A percentile compares a stretch with the other conserved stretches of the same genome.
phyloP scores from a whole-genome alignment of 2,329 filamentous ascomycete genomes.

The Tolypocladium tundrense region DNA sequence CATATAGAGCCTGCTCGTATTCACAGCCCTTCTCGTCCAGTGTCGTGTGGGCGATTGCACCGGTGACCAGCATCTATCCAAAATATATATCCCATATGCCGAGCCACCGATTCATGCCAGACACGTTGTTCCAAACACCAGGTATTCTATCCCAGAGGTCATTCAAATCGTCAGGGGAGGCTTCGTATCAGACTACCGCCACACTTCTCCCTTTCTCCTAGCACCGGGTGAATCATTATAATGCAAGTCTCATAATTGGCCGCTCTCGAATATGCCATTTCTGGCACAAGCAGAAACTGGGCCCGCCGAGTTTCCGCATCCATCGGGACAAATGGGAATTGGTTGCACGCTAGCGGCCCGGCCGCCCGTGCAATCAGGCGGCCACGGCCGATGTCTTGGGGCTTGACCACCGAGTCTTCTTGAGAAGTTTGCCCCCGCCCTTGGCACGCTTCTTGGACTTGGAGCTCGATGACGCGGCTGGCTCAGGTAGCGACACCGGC shows the following conservation, averaged over 20 bases:
- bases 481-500: slow-evolving; percentile 8
- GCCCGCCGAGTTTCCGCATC: neutral
- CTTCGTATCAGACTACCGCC: neutral
- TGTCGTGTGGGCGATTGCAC: neutral
- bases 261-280: neutral
- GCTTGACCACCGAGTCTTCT: slow-evolving; percentile 13
- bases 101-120: neutral
- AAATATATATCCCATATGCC: neutral
- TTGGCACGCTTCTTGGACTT: slow-evolving; percentile 22
- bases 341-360: neutral
- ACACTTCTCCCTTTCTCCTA: neutral
- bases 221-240: neutral
- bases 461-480: slow-evolving; percentile 6
- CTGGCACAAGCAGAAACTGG: neutral
- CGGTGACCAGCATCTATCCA: neutral
- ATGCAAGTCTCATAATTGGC: neutral
- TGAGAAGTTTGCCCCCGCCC: slow-evolving; percentile 11
- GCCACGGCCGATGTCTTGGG: slow-evolving; percentile 10
- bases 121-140: neutral
- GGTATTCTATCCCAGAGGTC: neutral
- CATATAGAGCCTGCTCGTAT: too few relatives aligned
- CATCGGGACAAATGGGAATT: neutral
- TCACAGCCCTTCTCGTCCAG: neutral
- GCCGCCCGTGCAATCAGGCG: slow-evolving; percentile 1
- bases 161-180: neutral